phyloP scores from a whole-genome alignment of 352 stramenopile genomes.

The Peronospora tabacina region DNA sequence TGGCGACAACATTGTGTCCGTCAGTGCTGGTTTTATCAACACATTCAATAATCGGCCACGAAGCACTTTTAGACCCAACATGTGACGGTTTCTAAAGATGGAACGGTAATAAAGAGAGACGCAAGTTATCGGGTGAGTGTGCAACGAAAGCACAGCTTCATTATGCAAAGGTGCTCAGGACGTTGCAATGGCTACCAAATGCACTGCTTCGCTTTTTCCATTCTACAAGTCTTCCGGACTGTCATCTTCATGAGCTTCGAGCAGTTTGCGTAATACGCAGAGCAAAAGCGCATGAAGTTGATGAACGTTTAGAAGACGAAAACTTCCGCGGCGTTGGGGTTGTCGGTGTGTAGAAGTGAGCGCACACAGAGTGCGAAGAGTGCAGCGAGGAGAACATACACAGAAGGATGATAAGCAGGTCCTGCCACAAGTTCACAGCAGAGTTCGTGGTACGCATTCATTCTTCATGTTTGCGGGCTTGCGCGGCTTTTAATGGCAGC shows the following conservation, averaged over 20 bases:
- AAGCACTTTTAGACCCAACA: constrained; percentile 3
- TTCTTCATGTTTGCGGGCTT: constrained; percentile 26
- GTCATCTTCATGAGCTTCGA: constrained; percentile 40
- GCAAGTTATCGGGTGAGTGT: constrained; percentile 6
- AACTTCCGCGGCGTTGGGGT: constrained; percentile 67
- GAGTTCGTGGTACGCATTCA: constrained; percentile 34
- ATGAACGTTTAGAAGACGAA: constrained; percentile 66
- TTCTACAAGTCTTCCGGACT: constrained; percentile 19
- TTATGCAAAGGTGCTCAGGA: constrained; percentile 11
- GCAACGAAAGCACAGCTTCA: constrained; percentile 3
- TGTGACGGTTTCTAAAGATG: neutral
- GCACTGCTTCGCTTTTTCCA: neutral
- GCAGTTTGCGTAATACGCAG: constrained; percentile 58
- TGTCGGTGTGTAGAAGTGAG: constrained; percentile 68
- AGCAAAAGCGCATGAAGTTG: constrained; percentile 54
- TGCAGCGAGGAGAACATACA: constrained; percentile 50
- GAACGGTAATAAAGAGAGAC: constrained; percentile 11
- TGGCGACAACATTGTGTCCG: constrained; percentile 88
- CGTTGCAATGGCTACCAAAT: neutral
- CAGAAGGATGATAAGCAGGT: constrained; percentile 66
- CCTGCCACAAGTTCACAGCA: constrained; percentile 69
- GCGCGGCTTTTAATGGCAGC: constrained; percentile 44
- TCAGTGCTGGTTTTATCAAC: constrained; percentile 38
- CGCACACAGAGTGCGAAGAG: constrained; percentile 68
- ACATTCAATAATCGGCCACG: neutral